Conservation (phyloP, 306 rosid genomes). For the Quercus robur region DNA sequence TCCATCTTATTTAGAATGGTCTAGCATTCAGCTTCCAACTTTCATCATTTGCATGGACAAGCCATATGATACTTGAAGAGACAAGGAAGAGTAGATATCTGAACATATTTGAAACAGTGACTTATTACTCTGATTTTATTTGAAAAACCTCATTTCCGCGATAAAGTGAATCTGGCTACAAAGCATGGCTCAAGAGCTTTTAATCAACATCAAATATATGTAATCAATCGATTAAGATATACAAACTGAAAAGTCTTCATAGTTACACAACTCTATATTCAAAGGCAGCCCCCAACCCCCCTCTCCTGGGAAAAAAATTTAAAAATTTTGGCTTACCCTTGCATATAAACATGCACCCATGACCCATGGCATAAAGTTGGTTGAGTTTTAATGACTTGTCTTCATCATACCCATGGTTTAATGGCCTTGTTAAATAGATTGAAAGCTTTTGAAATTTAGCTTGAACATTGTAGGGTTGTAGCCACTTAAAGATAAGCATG, state of each 20-base stretch:
- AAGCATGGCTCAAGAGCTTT: neutral
- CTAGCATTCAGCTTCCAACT: constrained; percentile 42
- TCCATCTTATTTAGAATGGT: constrained; percentile 30
- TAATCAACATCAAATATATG: neutral
- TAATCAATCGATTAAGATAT: too few species aligned
- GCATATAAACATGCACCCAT: neutral
- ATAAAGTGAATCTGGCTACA: neutral
- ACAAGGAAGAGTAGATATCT: constrained; percentile 6
- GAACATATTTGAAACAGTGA: neutral
- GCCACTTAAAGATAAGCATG: too few species aligned
- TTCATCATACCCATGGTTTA: neutral
- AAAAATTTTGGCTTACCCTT: too few species aligned
- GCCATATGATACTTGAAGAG: constrained; percentile 41
- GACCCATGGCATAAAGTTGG: neutral
- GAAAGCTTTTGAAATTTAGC: too few species aligned
- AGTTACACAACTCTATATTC: too few species aligned
- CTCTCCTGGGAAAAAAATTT: too few species aligned
- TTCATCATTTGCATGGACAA: constrained; percentile 31
- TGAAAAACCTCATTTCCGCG: neutral
- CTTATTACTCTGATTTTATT: neutral
- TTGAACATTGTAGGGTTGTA: too few species aligned
- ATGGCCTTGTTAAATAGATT: neutral
- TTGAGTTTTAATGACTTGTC: neutral
- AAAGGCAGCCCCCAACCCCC: too few species aligned
- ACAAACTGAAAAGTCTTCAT: too few species aligned